A percentile compares a stretch with the other conserved stretches of the same genome.
These are phyloP conservation scores for Aspergillus nomiae DNA, from an alignment of 2,329 filamentous ascomycete genomes.

Conservation along the genomic window DNA sequence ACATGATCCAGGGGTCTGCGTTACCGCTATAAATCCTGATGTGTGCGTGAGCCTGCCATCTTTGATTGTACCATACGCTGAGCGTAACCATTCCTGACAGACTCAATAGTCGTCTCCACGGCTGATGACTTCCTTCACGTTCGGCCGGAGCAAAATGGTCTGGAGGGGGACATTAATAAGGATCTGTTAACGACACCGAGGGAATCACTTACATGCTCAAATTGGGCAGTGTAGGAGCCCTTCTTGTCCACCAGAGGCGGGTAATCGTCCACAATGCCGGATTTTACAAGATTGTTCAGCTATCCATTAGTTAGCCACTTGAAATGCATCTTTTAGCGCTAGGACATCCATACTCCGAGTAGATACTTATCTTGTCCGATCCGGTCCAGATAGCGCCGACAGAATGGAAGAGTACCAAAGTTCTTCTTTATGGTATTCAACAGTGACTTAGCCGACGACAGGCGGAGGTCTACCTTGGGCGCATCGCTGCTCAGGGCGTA, in stretches of 20 bases:
- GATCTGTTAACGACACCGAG: constrained; percentile 24
- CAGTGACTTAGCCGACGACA: constrained; percentile 81
- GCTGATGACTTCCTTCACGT: constrained; percentile 83
- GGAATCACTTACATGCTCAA: constrained; percentile 73
- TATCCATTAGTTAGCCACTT: constrained; percentile 35
- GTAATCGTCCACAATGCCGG: constrained; percentile 85
- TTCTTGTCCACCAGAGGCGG: constrained; percentile 88
- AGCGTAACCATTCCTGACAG: neutral
- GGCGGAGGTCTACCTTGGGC: constrained; percentile 71
- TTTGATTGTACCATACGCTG: neutral
- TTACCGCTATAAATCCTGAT: neutral
- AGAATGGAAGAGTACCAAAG: constrained; percentile 90
- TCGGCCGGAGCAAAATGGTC: constrained; percentile 77
- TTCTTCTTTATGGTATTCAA: constrained; percentile 93
- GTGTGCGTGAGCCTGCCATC: neutral
- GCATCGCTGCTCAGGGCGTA: constrained; percentile 77
- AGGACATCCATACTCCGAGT: constrained; percentile 65
- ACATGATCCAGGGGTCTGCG: neutral
- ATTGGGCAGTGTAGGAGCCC: constrained; percentile 92
- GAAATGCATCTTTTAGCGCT: neutral
- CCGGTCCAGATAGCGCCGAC: constrained; percentile 84
- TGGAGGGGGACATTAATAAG: constrained; percentile 32
- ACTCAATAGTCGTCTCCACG: constrained; percentile 79
- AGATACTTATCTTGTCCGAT: constrained; percentile 95
- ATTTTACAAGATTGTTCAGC: constrained; percentile 82